phyloP scores from a whole-genome alignment of 2,329 filamentous ascomycete genomes.

The Trichoderma sp. region DNA sequence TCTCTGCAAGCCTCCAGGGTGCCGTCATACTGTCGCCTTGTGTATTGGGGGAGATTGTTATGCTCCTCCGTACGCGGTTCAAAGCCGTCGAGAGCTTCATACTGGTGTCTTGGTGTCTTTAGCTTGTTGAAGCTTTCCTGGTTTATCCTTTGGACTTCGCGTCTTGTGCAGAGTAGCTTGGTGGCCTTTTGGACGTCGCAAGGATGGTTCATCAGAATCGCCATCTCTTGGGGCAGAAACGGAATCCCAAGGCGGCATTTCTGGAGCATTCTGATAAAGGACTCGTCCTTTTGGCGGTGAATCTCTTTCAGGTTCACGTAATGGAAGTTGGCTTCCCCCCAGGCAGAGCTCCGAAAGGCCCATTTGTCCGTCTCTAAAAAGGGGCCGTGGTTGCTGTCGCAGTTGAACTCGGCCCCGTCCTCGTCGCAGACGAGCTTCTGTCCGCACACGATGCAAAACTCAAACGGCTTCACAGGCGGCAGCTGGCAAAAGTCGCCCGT shows the following conservation, averaged over 20 bases:
- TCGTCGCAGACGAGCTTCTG: conserved; percentile 28
- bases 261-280: conserved; percentile 21
- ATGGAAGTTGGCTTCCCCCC: conserved; percentile 57
- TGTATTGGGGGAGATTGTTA: neutral
- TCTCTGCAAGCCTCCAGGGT: conserved; percentile 25
- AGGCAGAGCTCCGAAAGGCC: conserved; percentile 60
- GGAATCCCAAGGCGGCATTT: conserved; percentile 20
- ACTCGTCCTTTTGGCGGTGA: conserved; percentile 57
- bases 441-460: conserved; percentile 30
- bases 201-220: conserved; percentile 13
- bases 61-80: neutral
- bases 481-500: conserved; percentile 59
- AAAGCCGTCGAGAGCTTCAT: conserved; percentile 20
- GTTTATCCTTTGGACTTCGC: conserved; percentile 11
- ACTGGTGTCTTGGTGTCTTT: conserved; percentile 2
- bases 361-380: conserved; percentile 55
- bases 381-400: neutral
- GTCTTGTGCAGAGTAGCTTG: conserved; percentile 17
- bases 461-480: conserved; percentile 60
- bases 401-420: conserved; percentile 15
- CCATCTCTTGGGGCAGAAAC: conserved; percentile 1
- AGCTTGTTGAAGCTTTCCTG: neutral
- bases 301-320: conserved; percentile 57
- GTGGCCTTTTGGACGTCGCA: conserved; percentile 20
- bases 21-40: conserved; percentile 19